Evolutionary conservation across 192 early-diverging fungal genomes (phyloP).

Genomic region (Coemansia sp.): DNA sequence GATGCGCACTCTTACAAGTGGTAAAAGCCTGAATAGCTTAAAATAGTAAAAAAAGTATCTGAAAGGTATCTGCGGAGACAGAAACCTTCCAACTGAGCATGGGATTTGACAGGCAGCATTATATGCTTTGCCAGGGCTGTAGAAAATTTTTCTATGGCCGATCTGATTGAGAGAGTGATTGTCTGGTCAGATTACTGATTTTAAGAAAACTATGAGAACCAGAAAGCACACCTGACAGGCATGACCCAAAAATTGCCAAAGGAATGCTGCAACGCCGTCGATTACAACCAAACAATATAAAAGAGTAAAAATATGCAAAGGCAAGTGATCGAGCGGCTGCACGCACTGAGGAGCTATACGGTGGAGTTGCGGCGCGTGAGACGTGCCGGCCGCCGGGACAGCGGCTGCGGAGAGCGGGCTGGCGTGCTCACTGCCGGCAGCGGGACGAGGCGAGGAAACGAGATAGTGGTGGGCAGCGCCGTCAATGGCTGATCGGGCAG

Average conservation of each 20-base stretch:
- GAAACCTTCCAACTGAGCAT: no score
- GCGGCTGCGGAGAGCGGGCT: constrained; percentile 4
- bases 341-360: not conserved
- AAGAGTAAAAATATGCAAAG: not conserved
- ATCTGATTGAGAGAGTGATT: no score
- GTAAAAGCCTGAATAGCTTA: no score
- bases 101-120: not conserved
- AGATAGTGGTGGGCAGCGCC: constrained; percentile 5
- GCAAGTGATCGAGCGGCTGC: no score
- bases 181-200: no score
- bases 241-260: not conserved
- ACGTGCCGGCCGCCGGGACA: constrained; percentile 2
- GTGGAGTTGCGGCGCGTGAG: constrained; percentile 34
- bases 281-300: not conserved
- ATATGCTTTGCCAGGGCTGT: not conserved
- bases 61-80: no score
- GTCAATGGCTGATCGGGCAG: constrained; percentile 7
- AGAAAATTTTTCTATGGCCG: constrained; percentile 10
- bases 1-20: no score
- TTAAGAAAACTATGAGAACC: not conserved
- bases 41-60: no score
- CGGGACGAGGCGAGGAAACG: constrained; percentile 12
- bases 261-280: not conserved
- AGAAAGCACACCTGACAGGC: not conserved
- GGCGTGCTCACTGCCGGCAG: not conserved